Evolutionary conservation across 1,139 yeast species (phyloP).

Genomic region (Protomyces inundatus): DNA sequence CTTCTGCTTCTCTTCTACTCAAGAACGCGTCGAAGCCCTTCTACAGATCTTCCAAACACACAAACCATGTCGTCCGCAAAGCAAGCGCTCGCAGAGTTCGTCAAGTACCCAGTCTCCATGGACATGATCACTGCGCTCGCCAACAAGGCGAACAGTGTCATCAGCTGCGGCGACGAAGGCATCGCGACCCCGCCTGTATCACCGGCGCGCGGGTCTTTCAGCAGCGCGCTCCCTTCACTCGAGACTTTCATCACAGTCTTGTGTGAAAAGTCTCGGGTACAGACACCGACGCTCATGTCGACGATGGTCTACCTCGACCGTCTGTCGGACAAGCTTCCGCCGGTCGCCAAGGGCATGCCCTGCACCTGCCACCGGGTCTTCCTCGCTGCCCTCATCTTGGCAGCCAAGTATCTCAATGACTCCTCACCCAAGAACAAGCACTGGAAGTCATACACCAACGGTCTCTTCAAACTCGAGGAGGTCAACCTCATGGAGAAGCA

Average conservation of each 20-base stretch:
- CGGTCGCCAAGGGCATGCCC: constrained; percentile 86
- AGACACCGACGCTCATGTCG: constrained; percentile 92
- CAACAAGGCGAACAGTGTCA: constrained; percentile 71
- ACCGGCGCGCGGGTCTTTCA: constrained; percentile 29
- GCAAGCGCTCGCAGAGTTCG: constrained; percentile 62
- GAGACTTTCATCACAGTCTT: constrained; percentile 63
- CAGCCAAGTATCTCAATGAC: constrained; percentile 88
- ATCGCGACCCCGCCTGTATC: constrained; percentile 43
- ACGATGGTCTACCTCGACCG: constrained; percentile 75
- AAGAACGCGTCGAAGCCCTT: neutral
- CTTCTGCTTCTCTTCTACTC: too few relatives aligned
- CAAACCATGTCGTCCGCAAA: constrained; percentile 21
- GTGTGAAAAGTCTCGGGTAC: constrained; percentile 79
- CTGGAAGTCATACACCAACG: constrained; percentile 90
- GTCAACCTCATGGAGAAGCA: constrained; percentile 91
- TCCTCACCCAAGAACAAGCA: constrained; percentile 91
- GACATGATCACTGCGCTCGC: constrained; percentile 81
- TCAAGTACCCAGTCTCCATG: constrained; percentile 67
- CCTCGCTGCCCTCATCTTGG: constrained; percentile 75
- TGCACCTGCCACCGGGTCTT: constrained; percentile 92
- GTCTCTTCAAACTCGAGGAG: constrained; percentile 66
- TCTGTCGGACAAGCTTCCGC: constrained; percentile 69
- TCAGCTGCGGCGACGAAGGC: constrained; percentile 46
- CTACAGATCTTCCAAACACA: neutral
- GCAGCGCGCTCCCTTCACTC: constrained; percentile 43